These are phyloP conservation scores for Cyclotella distinguenda DNA, from an alignment of 108 stramenopile species.

Conservation along the genomic window DNA sequence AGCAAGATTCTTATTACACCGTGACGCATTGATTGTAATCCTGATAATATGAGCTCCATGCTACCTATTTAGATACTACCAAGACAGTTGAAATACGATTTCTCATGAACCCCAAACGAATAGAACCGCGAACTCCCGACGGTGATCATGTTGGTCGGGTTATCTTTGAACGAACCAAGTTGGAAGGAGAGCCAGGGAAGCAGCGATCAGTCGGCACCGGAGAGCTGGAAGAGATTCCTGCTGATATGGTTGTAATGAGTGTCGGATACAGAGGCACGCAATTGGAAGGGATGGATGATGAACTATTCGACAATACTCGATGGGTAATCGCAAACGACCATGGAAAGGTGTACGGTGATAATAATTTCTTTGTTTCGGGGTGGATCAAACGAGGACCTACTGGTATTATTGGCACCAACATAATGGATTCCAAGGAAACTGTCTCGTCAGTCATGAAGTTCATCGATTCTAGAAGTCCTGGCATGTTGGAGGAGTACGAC, in stretches of 20 bases:
- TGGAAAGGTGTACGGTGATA: slow-evolving; percentile 71
- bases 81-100: slow-evolving; percentile 85
- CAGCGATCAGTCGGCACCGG: slow-evolving; percentile 82
- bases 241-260: slow-evolving; percentile 70
- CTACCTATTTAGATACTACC: neutral
- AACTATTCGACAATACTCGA: slow-evolving; percentile 60
- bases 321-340: slow-evolving; percentile 64
- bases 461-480: slow-evolving; percentile 43
- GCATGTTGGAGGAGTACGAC: neutral
- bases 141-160: slow-evolving; percentile 50
- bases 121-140: slow-evolving; percentile 48
- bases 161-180: slow-evolving; percentile 72
- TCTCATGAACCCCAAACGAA: slow-evolving; percentile 72
- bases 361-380: slow-evolving; percentile 88
- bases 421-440: slow-evolving; percentile 89
- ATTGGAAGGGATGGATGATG: slow-evolving; percentile 67
- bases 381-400: slow-evolving; percentile 97
- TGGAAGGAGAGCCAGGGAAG: slow-evolving; percentile 73
- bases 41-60: neutral
- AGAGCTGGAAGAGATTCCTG: slow-evolving; percentile 54
- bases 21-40: neutral
- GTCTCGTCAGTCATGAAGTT: slow-evolving; percentile 77
- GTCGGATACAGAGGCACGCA: slow-evolving; percentile 92
- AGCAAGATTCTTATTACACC: neutral
- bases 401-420: slow-evolving; percentile 98